A percentile compares a stretch with the other conserved stretches of the same genome.
These are phyloP conservation scores for Pisolithus orientalis DNA, from an alignment of 768 basidiomycete genomes.

Conservation along the genomic window DNA sequence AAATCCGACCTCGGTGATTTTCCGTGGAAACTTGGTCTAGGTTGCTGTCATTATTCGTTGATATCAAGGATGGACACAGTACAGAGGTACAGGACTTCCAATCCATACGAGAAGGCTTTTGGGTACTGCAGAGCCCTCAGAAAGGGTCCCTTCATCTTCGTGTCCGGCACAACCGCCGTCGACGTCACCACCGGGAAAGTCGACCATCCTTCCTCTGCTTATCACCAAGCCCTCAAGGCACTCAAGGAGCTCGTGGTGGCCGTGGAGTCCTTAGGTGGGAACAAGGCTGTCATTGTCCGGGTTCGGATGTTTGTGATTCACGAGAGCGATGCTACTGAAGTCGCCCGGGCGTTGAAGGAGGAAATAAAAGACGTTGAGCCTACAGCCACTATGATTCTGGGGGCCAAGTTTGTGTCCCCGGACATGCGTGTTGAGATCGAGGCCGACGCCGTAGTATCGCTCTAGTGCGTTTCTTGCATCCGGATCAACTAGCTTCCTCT, in stretches of 20 bases:
- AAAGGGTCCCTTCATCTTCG: slow-evolving; percentile 45
- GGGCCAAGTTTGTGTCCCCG: slow-evolving; percentile 36
- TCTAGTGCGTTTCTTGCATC: not conserved
- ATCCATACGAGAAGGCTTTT: slow-evolving; percentile 46
- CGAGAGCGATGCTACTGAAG: slow-evolving; percentile 33
- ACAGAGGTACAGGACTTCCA: slow-evolving; percentile 29
- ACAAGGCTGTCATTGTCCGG: slow-evolving; percentile 38
- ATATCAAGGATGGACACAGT: not conserved
- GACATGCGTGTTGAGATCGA: slow-evolving; percentile 54
- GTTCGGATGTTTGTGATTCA: slow-evolving; percentile 45
- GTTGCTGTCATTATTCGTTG: too few species aligned
- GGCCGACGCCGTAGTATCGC: slow-evolving; percentile 36
- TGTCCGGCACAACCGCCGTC: slow-evolving; percentile 49
- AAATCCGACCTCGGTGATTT: too few species aligned
- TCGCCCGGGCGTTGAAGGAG: slow-evolving; percentile 35
- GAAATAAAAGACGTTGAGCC: slow-evolving; percentile 36
- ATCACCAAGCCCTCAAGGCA: slow-evolving; percentile 37
- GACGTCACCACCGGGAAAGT: slow-evolving; percentile 34
- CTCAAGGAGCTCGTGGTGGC: slow-evolving; percentile 41
- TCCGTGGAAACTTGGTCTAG: too few species aligned
- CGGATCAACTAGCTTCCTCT: not conserved
- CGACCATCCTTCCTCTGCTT: slow-evolving; percentile 39
- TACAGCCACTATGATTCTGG: slow-evolving; percentile 50
- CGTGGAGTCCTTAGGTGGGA: slow-evolving; percentile 38
- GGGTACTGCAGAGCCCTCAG: slow-evolving; percentile 49